phyloP scores from a whole-genome alignment of 2,329 filamentous ascomycete species.

The Neoarthrinium moseri region DNA sequence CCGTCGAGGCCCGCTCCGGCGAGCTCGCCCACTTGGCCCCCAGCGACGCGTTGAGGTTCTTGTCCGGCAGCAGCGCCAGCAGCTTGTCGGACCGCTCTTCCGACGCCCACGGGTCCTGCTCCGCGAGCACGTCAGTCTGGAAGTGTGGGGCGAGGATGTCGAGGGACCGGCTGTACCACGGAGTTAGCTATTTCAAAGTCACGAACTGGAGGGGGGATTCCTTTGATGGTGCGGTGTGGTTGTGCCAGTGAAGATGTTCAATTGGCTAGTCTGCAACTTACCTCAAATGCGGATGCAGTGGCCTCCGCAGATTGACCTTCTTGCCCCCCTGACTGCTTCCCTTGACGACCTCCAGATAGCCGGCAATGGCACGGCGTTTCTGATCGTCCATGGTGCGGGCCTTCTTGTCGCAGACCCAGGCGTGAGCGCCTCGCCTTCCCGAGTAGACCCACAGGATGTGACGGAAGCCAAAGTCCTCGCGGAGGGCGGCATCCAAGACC shows the following conservation, averaged over 20 bases:
- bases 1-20: slow-evolving; percentile 70
- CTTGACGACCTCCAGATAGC: slow-evolving; percentile 86
- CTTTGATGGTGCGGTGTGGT: too few species aligned
- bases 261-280: slow-evolving; percentile 38
- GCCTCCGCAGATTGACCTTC: slow-evolving; percentile 79
- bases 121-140: slow-evolving; percentile 73
- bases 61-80: slow-evolving; percentile 81
- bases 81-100: slow-evolving; percentile 73
- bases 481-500: slow-evolving; percentile 80
- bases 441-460: slow-evolving; percentile 99
- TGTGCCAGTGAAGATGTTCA: too few species aligned
- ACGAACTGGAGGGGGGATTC: too few species aligned
- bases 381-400: slow-evolving; percentile 83
- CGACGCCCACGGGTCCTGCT: slow-evolving; percentile 82
- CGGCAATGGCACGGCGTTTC: slow-evolving; percentile 79
- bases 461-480: slow-evolving; percentile 94
- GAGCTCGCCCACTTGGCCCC: slow-evolving; percentile 88
- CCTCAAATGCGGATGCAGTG: slow-evolving; percentile 85
- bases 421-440: slow-evolving; percentile 92
- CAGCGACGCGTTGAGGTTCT: slow-evolving; percentile 71
- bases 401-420: slow-evolving; percentile 93
- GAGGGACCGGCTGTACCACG: slow-evolving; percentile 74
- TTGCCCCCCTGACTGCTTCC: slow-evolving; percentile 85
- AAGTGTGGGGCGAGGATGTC: slow-evolving; percentile 84
- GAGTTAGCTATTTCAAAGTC: too few species aligned